phyloP scores from a whole-genome alignment of 139 green algal species.

The Desmodesmus armatus region DNA sequence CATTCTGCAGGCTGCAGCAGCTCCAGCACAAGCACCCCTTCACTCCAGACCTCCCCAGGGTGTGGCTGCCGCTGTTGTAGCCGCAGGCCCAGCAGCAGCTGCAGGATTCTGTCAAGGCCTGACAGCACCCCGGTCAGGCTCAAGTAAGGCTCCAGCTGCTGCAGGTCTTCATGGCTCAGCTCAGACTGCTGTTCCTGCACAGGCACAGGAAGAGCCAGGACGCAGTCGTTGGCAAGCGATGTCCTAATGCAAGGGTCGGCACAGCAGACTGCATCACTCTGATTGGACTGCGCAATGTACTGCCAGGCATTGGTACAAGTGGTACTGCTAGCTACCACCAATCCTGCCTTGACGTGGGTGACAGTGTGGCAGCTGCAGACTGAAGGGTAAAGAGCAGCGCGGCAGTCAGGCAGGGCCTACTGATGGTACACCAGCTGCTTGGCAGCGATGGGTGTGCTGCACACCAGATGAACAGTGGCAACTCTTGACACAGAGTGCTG shows the following conservation, averaged over 20 bases:
- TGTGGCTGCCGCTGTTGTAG: not conserved
- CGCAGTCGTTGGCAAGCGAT: no score
- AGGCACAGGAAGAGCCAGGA: no score
- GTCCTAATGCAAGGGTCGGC: no score
- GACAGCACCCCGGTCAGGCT: not conserved
- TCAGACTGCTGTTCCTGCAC: not conserved
- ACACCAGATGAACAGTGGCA: not conserved
- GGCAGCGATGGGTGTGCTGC: not conserved
- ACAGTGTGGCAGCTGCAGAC: not conserved
- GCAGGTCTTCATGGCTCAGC: constrained; percentile 4
- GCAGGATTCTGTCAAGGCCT: constrained; percentile 16
- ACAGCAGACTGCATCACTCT: no score
- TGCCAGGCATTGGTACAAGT: no score
- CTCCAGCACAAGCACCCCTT: constrained; percentile 1
- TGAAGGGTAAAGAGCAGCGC: not conserved
- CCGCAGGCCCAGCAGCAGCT: not conserved
- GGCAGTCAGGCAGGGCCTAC: not conserved
- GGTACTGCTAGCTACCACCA: no score
- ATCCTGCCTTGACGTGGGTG: no score
- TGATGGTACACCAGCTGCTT: not conserved
- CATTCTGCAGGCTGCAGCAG: constrained; percentile 3
- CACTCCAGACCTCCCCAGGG: constrained; percentile 12
- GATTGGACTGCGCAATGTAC: no score
- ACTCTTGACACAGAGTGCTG: not conserved
- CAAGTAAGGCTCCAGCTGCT: constrained; percentile 18